phyloP scores from a whole-genome alignment of 2,329 filamentous ascomycete species.

The Talaromyces funiculosus region DNA sequence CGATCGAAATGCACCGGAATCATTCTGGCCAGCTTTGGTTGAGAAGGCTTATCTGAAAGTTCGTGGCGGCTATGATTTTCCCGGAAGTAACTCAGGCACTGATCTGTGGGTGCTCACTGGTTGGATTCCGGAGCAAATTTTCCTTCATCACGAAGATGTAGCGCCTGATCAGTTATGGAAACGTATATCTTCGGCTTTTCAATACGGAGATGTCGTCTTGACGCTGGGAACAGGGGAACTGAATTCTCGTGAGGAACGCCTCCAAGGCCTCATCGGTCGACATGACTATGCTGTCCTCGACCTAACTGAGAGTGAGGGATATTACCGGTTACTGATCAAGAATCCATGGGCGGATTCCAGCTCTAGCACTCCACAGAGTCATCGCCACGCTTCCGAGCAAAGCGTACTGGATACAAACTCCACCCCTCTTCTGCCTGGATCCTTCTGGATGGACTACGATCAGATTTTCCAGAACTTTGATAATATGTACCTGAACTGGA shows the following conservation, averaged over 20 bases:
- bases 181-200: slow-evolving; percentile 67
- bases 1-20: slow-evolving; percentile 71
- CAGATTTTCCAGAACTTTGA: slow-evolving; percentile 89
- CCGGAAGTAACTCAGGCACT: slow-evolving; percentile 93
- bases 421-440: slow-evolving; percentile 53
- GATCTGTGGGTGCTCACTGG: slow-evolving; percentile 89
- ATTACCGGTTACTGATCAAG: slow-evolving; percentile 73
- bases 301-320: slow-evolving; percentile 59
- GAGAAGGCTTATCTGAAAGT: slow-evolving; percentile 97
- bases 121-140: slow-evolving; percentile 95
- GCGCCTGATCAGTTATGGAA: slow-evolving; percentile 72
- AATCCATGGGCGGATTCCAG: slow-evolving; percentile 81
- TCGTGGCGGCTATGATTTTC: slow-evolving; percentile 93
- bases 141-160: slow-evolving; percentile 79
- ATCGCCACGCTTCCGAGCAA: slow-evolving; percentile 9
- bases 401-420: slow-evolving; percentile 10
- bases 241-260: slow-evolving; percentile 67
- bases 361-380: slow-evolving; percentile 18
- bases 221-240: slow-evolving; percentile 87
- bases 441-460: slow-evolving; percentile 88
- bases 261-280: slow-evolving; percentile 76
- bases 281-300: slow-evolving; percentile 93
- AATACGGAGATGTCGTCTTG: slow-evolving; percentile 73
- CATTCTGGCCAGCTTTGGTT: slow-evolving; percentile 85
- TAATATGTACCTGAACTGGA: slow-evolving; percentile 97